Evolutionary conservation across 176 grass and related monocot genomes (phyloP).

Genomic region (Bolboschoenus planiculmis): DNA sequence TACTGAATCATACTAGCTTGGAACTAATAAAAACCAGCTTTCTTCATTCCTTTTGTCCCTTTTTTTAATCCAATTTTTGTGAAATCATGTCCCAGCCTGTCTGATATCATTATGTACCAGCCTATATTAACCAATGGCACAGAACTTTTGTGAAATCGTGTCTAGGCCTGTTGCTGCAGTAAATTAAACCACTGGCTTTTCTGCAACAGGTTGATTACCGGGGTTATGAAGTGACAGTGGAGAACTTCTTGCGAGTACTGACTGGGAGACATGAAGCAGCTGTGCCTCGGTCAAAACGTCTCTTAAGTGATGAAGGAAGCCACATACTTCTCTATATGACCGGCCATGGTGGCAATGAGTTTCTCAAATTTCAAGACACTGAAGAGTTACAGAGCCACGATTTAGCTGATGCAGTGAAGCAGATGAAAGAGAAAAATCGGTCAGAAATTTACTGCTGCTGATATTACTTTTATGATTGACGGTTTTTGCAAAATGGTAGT

Average conservation of each 20-base stretch:
- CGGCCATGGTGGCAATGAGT: constrained; percentile 97
- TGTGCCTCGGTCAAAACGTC: constrained; percentile 86
- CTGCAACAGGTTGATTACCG: constrained; percentile 79
- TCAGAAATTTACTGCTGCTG: constrained; percentile 17
- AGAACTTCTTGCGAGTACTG: constrained; percentile 84
- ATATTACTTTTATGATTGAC: neutral
- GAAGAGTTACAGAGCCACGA: constrained; percentile 98
- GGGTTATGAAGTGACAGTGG: constrained; percentile 95
- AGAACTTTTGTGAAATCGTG: too few species aligned
- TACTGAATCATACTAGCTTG: neutral
- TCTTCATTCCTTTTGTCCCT: neutral
- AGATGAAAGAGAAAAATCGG: constrained; percentile 98
- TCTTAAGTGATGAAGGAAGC: constrained; percentile 97
- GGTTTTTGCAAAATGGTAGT: neutral
- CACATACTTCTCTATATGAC: constrained; percentile 99
- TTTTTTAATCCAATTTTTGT: neutral
- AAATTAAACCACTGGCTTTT: neutral
- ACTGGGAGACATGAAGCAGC: constrained; percentile 72
- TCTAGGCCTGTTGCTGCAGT: neutral
- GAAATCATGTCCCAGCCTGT: neutral
- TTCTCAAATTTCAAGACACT: constrained; percentile 98
- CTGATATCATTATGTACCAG: neutral
- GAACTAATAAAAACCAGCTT: neutral
- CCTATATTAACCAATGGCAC: neutral
- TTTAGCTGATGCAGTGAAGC: constrained; percentile 95